A percentile compares a stretch with the other conserved stretches of the same genome.
phyloP scores from a whole-genome alignment of 31 red algal genomes.

The Endocladia muricata region DNA sequence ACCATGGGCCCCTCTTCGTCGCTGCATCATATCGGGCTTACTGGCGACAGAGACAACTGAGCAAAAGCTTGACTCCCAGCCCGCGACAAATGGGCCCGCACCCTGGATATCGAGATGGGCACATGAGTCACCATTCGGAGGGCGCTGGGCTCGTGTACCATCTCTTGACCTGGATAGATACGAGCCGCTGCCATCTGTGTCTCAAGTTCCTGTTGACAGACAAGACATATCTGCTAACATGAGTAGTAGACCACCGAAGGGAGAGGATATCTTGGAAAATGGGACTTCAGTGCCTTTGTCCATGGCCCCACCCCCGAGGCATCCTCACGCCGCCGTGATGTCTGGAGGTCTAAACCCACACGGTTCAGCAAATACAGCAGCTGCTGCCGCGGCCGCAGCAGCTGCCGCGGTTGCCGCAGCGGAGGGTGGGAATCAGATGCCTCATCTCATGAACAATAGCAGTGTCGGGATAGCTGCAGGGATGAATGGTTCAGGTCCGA shows the following conservation, averaged over 20 bases:
- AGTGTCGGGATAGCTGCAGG: too few relatives aligned
- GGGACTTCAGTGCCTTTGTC: background rate
- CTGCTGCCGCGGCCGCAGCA: conserved; percentile 13
- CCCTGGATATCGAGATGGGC: conserved; percentile 72
- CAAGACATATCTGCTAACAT: background rate
- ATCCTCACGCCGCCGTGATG: background rate
- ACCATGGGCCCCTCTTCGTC: conserved; percentile 78
- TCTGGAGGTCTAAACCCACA: background rate
- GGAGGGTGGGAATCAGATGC: background rate
- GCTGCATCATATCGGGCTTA: conserved; percentile 67
- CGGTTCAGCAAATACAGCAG: background rate
- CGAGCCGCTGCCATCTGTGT: conserved; percentile 64
- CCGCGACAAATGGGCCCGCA: conserved; percentile 19
- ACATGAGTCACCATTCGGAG: conserved; percentile 60
- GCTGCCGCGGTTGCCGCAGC: conserved; percentile 1
- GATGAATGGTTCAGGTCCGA: too few relatives aligned
- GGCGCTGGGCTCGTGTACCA: conserved; percentile 72
- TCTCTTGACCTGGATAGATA: conserved; percentile 76
- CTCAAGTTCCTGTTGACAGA: background rate
- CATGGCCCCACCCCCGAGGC: conserved; percentile 5
- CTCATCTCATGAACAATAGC: too few relatives aligned
- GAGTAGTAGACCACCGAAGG: background rate
- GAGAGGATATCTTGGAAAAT: background rate
- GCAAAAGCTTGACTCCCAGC: conserved; percentile 33
- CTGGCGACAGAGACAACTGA: conserved; percentile 67